phyloP scores from a whole-genome alignment of 371 early-diverging fungal species.

The Gilbertella persicaria region DNA sequence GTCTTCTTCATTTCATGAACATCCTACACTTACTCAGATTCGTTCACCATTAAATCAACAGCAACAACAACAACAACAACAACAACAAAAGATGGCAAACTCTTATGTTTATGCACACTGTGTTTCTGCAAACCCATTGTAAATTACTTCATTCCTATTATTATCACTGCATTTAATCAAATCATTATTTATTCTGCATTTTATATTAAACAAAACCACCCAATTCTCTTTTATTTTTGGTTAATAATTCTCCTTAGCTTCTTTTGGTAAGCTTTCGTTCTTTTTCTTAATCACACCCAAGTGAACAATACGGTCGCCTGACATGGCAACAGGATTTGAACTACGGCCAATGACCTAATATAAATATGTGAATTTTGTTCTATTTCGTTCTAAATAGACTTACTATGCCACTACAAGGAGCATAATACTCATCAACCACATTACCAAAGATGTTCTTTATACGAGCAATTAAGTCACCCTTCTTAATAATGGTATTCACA shows the following conservation, averaged over 20 bases:
- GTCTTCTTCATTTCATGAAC: conserved; percentile 24
- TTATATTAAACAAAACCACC: not conserved
- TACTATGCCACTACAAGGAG: conserved; percentile 84
- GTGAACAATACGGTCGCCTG: conserved; percentile 79
- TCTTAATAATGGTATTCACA: conserved; percentile 84
- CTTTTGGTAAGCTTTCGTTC: conserved; percentile 48
- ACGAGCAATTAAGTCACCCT: conserved; percentile 87
- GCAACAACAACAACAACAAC: conserved; percentile 1
- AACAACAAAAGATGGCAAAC: no score
- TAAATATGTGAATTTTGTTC: no score
- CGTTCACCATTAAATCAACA: conserved; percentile 5
- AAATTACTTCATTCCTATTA: not conserved
- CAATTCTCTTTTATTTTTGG: not conserved
- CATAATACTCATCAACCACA: conserved; percentile 86
- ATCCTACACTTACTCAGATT: not conserved
- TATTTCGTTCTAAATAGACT: conserved; percentile 55
- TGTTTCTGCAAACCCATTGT: not conserved
- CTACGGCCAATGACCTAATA: conserved; percentile 47
- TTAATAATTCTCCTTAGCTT: conserved; percentile 66
- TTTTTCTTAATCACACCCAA: conserved; percentile 73
- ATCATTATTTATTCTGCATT: not conserved
- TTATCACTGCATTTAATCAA: no score
- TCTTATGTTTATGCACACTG: conserved; percentile 16
- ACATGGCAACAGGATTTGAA: conserved; percentile 78
- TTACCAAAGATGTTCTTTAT: conserved; percentile 92